Evolutionary conservation across 192 early-diverging fungal genomes (phyloP), one percentile per base, ranked within the genome.

Genomic region (Rhizoclosmatium sp.): DNA sequence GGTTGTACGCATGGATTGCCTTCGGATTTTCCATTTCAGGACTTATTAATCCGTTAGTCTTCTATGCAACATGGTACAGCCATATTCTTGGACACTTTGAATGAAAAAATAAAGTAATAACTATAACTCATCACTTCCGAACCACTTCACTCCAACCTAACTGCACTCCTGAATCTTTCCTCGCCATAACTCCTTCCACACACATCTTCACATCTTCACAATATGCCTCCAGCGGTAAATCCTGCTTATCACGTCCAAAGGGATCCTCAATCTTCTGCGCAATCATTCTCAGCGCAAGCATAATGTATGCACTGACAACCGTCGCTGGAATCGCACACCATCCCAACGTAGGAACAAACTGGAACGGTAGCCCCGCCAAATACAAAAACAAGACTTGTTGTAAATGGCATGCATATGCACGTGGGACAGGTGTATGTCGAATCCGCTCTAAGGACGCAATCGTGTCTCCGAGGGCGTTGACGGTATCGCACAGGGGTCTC

Each of bases 381-480:
- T 93, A 94, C 61, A 95, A 82, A 2, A 87, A 82, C 49, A 95
- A 76, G 31, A 89, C 89, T 81, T 98, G 96, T 75, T 92, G 88
- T 74, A 98, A 84, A 84, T 97, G 96, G 75, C 95, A 92, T 21
- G 90, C 86, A 76, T 97, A 96, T 3, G 94, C 94, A 59, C 93
- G 74, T 31, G 95, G 96, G 69, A 97, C 94, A 3, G 96, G 95
- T 19, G 93, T 93, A 47, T 87, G 87, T 16, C 92, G 79, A 78
- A 98, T 95, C 51, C 96, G 91, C 84, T 96, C 94, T 70, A 94
- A 94, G 10, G 84, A 80, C 47, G 92, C 62, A 19, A 83, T 62
- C 51, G 59, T 69, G 62, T 83, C 84, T 46, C 79, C 65, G 61
- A 85, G 49, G 45, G 67, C 44, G 16, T 79, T 72, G 65, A 82